A percentile compares a stretch with the other conserved stretches of the same genome.
Conservation (phyloP, 805 yeast genomes). For the Candida tammaniensis region DNA sequence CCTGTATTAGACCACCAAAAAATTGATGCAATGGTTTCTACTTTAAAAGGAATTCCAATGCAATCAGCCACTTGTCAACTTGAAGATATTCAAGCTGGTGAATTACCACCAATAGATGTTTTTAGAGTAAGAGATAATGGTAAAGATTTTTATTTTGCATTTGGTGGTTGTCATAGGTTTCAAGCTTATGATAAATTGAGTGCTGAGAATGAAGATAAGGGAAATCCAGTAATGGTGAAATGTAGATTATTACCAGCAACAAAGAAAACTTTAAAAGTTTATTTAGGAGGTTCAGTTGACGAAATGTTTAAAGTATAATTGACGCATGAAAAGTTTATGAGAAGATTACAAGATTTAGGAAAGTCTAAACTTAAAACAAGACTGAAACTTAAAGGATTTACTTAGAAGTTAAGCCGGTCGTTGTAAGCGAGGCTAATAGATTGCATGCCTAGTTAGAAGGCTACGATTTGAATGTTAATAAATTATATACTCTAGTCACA, state of each 20-base stretch:
- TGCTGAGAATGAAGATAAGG: constrained; percentile 32
- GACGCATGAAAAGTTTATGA: no score
- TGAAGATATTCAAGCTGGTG: constrained; percentile 53
- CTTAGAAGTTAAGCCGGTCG: no score
- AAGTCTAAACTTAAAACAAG: no score
- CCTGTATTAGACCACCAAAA: constrained; percentile 76
- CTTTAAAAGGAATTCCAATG: constrained; percentile 60
- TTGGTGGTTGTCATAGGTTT: constrained; percentile 89
- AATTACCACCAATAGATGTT: constrained; percentile 81
- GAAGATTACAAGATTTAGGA: no score
- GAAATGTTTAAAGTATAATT: constrained; percentile 38
- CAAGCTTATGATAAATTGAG: constrained; percentile 72
- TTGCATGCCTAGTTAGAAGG: no score
- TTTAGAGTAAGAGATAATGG: constrained; percentile 65
- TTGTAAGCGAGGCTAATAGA: no score
- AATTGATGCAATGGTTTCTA: constrained; percentile 76
- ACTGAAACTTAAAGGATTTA: no score
- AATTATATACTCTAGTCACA: no score
- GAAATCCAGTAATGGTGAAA: constrained; percentile 47
- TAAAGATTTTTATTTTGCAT: constrained; percentile 65
- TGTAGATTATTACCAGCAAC: constrained; percentile 78
- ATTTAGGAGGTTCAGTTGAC: constrained; percentile 69
- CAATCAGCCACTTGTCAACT: constrained; percentile 60
- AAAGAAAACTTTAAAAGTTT: constrained; percentile 59
- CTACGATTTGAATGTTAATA: no score